Base-by-base conservation (phyloP, 2,329 filamentous ascomycete genomes). In the Pyrenochaeta sp. region DNA sequence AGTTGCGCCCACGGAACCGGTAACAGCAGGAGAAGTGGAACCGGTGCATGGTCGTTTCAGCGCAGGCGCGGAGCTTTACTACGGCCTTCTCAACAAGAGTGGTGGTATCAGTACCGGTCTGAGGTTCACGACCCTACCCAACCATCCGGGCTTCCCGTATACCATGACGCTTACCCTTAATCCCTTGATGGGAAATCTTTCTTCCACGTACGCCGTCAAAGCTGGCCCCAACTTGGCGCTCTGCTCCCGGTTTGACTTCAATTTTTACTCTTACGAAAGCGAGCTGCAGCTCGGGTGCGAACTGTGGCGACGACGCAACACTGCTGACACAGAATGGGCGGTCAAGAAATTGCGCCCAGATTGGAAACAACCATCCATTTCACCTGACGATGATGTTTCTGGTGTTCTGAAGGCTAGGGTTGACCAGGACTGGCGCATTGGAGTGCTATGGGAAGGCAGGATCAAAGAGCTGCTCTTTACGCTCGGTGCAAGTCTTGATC, bases 211-310 rank as follows among this genome's bases (percentile, higher is more conserved):
- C 76, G 91, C 95, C 0, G 91, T 98, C 47, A 90, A 92, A 71
- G 94, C 94, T 1, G 92, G 92, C 2, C 86, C 86, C 34, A 88
- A 92, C 69, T 87, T 96, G 66, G 91, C 92, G 10, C 85, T 99
- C 49, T 95, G 93, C 63, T 96, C 93, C 24, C 88, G 91, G 49
- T 94, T 98, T 80, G 93, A 96, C 73, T 99, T 99, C 80, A 99
- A 99, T 72, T 91, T 97, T 49, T 98, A 97, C 79, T 97, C 92
- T 75, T 99, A 97, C 81, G 95, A 99, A 81, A 97, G 92, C 73
- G 91, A 95, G 57, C 90, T 97, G 83, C 90, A 93, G 27, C 86
- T 98, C 25, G 95, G 95, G 13, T 91, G 92, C 80, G 95, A 99
- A 80, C 82, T 98, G 43, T 99, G 95, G 94, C 88, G 91, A 71